Evolutionary conservation across 306 rosid species (phyloP), one percentile per base, ranked within the genome.

Genomic region (Malus domestica): DNA sequence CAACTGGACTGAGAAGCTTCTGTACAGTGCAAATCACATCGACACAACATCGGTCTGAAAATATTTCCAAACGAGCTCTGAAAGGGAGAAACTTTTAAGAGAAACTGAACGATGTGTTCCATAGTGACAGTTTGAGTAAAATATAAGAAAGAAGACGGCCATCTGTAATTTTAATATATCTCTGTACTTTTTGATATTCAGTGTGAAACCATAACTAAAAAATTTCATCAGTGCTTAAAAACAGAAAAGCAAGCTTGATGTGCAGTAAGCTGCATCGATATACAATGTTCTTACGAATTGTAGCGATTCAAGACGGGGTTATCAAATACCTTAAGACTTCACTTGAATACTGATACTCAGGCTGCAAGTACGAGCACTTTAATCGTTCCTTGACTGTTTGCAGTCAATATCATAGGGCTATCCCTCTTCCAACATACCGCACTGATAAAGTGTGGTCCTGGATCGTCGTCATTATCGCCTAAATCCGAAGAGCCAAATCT

Each of bases 351-450:
- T 25, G 15, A 58, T 22, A 58, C 62, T 58, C 85, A 95, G 57
- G 92, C 91, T 27, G 97, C 97, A 74, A 92, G 97, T 63, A 90
- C 96, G 66, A 95, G 85, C 25, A 92, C 97, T 84, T 89, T 95
- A 68, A 92, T 89, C 20, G 93, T 88, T 82, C 99, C 97, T 74
- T 85, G 93, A 78, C 97, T 95, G 69, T 90, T 95, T 49, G 99
- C 99, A 33, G 96, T 72, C 73, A 95, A 81, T 86, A 95, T 78
- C 45, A 93, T 88, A 40, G 96, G 91, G 80, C 97, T 90, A 79
- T 92, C 91, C 46, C 91, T 89, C 89, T 90, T 92, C 99, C 99
- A 95, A 83, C 96, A 95, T 70, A 92, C 93, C 7, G 99, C 99
- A 64, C 97, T 95, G 77, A 95, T 95, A 70, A 92, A 95, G 79